Conservation (phyloP, 1,284 basidiomycete species). For the Somion occarium region DNA sequence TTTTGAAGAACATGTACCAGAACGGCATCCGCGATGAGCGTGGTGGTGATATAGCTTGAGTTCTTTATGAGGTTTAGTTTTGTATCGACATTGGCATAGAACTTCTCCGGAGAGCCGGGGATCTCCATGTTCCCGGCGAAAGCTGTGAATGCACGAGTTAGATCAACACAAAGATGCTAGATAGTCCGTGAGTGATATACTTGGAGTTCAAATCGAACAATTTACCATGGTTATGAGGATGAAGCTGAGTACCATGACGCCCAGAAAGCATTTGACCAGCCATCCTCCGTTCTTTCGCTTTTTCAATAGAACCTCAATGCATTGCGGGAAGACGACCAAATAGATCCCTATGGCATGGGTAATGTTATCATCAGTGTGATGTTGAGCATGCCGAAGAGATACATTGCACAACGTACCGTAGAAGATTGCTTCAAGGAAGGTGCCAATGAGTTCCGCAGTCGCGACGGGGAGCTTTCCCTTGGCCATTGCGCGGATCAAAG, state of each 20-base stretch:
- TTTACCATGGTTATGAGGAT: constrained; percentile 6
- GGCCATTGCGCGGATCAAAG: too few species aligned
- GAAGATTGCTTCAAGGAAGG: constrained; percentile 7
- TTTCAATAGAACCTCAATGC: constrained; percentile 6
- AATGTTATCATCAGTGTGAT: not conserved
- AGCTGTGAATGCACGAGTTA: constrained; percentile 7
- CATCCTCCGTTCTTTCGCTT: constrained; percentile 4
- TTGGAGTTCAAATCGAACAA: not conserved
- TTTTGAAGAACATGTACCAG: constrained; percentile 3
- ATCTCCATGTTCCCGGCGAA: constrained; percentile 7
- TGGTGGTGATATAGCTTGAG: constrained; percentile 8
- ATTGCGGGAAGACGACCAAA: constrained; percentile 7
- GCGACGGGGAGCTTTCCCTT: constrained; percentile 5
- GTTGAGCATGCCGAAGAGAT: too few species aligned
- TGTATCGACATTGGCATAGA: constrained; percentile 9
- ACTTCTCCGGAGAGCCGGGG: constrained; percentile 4
- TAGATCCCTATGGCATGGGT: constrained; percentile 11
- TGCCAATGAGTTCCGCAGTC: constrained; percentile 12
- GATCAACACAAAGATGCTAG: constrained; percentile 10
- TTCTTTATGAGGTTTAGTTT: constrained; percentile 9
- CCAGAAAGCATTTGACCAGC: constrained; percentile 3
- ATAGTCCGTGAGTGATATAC: not conserved
- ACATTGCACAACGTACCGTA: constrained; percentile 5
- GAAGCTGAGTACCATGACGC: constrained; percentile 6
- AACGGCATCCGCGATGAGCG: constrained; percentile 10